A percentile compares a stretch with the other conserved stretches of the same genome.
Conservation (phyloP, 2,329 filamentous ascomycete species). For the Triangularia setosa region DNA sequence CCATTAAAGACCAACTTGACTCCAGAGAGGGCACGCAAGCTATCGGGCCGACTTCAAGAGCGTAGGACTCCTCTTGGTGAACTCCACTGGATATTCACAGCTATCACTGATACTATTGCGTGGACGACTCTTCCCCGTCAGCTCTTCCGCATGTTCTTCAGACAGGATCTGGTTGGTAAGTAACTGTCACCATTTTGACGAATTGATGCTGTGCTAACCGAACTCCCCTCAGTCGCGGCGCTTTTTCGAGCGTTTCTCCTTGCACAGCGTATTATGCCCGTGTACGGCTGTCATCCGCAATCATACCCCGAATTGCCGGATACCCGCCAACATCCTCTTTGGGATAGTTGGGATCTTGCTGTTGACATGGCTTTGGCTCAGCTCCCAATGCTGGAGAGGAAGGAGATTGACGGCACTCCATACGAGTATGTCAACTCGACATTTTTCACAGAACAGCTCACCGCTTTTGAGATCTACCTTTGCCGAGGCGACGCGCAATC, state of each 20-base stretch:
- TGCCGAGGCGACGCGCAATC: constrained; percentile 74
- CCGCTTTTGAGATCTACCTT: constrained; percentile 94
- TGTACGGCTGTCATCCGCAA: constrained; percentile 92
- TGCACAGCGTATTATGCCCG: constrained; percentile 91
- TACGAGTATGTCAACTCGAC: constrained; percentile 93
- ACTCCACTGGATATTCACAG: constrained; percentile 98
- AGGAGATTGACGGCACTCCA: constrained; percentile 65
- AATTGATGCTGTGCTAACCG: not conserved
- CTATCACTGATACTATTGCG: constrained; percentile 96
- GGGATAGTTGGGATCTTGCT: constrained; percentile 96
- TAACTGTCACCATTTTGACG: not conserved
- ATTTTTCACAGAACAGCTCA: constrained; percentile 96
- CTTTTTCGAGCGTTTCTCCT: constrained; percentile 94
- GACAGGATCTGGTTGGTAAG: constrained; percentile 81
- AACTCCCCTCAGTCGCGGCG: constrained; percentile 66
- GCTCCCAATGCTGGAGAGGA: constrained; percentile 78
- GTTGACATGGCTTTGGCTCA: constrained; percentile 93
- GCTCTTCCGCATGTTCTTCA: constrained; percentile 93
- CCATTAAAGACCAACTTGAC: constrained; percentile 66
- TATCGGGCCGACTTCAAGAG: constrained; percentile 89
- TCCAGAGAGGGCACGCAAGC: constrained; percentile 78
- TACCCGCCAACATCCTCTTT: constrained; percentile 89
- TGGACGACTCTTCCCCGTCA: constrained; percentile 92
- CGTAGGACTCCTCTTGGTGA: constrained; percentile 90
- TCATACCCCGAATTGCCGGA: constrained; percentile 90